phyloP scores from a whole-genome alignment of 1,284 basidiomycete genomes.

The Exobasidium rhododendri region DNA sequence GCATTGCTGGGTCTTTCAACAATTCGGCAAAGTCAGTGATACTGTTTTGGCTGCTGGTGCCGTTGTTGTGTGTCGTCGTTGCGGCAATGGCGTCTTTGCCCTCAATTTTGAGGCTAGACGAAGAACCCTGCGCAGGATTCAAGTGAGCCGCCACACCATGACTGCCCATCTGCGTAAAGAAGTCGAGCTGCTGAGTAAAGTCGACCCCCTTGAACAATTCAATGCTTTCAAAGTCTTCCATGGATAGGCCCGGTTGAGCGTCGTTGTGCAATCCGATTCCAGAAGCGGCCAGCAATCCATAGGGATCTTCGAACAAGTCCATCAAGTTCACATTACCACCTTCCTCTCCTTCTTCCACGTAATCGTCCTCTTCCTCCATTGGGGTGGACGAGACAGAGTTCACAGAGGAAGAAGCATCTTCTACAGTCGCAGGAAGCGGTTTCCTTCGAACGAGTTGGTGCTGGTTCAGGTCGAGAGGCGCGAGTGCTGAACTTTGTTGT shows the following conservation, averaged over 20 bases:
- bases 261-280: slow-evolving; percentile 35
- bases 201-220: slow-evolving; percentile 35
- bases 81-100: not conserved
- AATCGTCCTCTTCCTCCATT: slow-evolving; percentile 18
- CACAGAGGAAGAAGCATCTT: slow-evolving; percentile 42
- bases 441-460: slow-evolving; percentile 7
- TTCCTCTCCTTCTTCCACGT: slow-evolving; percentile 19
- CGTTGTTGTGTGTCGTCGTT: not conserved
- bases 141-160: slow-evolving; percentile 40
- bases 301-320: slow-evolving; percentile 50
- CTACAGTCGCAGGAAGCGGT: slow-evolving; percentile 49
- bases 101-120: not conserved
- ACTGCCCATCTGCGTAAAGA: slow-evolving; percentile 34
- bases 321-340: slow-evolving; percentile 30
- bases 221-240: slow-evolving; percentile 27
- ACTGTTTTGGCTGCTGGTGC: not conserved
- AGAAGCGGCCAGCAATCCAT: slow-evolving; percentile 43
- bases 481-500: not conserved
- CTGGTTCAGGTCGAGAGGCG: not conserved
- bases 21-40: not conserved
- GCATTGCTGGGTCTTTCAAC: not conserved
- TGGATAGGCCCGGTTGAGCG: not conserved
- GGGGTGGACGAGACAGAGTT: slow-evolving; percentile 26
- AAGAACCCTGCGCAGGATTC: not conserved
- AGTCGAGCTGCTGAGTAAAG: slow-evolving; percentile 32